Evolutionary conservation across 257 asterid genomes (phyloP).

Genomic region (Gentiana macrophylla): DNA sequence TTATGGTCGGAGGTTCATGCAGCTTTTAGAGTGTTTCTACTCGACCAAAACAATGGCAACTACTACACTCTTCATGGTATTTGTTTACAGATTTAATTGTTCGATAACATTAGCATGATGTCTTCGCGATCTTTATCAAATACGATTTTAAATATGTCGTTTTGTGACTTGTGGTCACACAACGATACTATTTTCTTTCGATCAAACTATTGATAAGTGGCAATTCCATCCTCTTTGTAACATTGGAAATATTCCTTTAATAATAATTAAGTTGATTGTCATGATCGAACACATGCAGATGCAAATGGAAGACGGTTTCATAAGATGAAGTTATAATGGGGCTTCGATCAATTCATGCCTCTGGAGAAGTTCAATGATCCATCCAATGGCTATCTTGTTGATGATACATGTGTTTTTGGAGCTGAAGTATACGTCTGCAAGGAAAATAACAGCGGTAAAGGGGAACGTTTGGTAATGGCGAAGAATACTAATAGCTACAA

Average conservation of each 20-base stretch:
- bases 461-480: slow-evolving; percentile 42
- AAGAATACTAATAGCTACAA: slow-evolving; percentile 4
- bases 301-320: slow-evolving; percentile 6
- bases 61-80: slow-evolving; percentile 8
- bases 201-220: too few relatives aligned
- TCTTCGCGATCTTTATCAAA: too few relatives aligned
- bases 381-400: too few relatives aligned
- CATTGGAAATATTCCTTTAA: too few relatives aligned
- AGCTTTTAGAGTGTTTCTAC: slow-evolving; percentile 37
- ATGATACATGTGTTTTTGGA: too few relatives aligned
- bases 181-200: too few relatives aligned
- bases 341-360: slow-evolving; percentile 49
- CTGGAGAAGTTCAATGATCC: slow-evolving; percentile 21
- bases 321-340: slow-evolving; percentile 11
- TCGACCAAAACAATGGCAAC: slow-evolving; percentile 53
- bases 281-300: slow-evolving; percentile 29
- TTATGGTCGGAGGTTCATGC: slow-evolving; percentile 13
- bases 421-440: slow-evolving; percentile 10
- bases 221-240: too few relatives aligned
- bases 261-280: not conserved
- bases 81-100: slow-evolving; percentile 29
- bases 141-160: not conserved
- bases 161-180: too few relatives aligned
- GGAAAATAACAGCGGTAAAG: slow-evolving; percentile 30
- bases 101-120: too few relatives aligned